Conservation (phyloP, 306 rosid species). For the Castanopsis chinensis region DNA sequence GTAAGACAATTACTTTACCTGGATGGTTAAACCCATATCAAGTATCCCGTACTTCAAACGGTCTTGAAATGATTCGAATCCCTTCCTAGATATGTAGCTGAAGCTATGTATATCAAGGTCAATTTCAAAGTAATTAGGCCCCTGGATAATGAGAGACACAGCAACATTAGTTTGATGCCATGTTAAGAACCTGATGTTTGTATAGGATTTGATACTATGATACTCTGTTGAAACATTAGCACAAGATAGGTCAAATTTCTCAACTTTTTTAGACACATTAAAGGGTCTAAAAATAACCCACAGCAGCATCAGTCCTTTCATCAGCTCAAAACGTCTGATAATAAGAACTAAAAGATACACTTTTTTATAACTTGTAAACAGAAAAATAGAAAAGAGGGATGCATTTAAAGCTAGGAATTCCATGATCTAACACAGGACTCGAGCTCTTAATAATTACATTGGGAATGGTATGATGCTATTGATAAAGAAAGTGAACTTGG, state of each 20-base stretch:
- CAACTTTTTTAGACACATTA: too few relatives aligned
- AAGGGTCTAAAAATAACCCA: too few relatives aligned
- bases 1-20: conserved; percentile 41
- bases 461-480: not conserved
- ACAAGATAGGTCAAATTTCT: not conserved
- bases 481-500: not conserved
- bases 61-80: conserved; percentile 80
- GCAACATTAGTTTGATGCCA: not conserved
- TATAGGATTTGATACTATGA: not conserved
- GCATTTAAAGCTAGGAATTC: too few relatives aligned
- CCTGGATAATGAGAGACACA: conserved; percentile 36
- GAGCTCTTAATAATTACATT: too few relatives aligned
- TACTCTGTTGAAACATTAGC: not conserved
- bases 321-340: too few relatives aligned
- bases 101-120: conserved; percentile 92
- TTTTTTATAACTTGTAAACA: too few relatives aligned
- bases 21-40: conserved; percentile 86
- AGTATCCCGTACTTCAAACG: conserved; percentile 64
- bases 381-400: too few relatives aligned
- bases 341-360: too few relatives aligned
- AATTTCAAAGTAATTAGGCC: conserved; percentile 86
- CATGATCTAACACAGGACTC: too few relatives aligned
- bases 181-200: not conserved
- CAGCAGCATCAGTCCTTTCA: too few relatives aligned
- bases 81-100: conserved; percentile 90